phyloP scores from a whole-genome alignment of 2,329 filamentous ascomycete species.

The Juglanconis sp. region DNA sequence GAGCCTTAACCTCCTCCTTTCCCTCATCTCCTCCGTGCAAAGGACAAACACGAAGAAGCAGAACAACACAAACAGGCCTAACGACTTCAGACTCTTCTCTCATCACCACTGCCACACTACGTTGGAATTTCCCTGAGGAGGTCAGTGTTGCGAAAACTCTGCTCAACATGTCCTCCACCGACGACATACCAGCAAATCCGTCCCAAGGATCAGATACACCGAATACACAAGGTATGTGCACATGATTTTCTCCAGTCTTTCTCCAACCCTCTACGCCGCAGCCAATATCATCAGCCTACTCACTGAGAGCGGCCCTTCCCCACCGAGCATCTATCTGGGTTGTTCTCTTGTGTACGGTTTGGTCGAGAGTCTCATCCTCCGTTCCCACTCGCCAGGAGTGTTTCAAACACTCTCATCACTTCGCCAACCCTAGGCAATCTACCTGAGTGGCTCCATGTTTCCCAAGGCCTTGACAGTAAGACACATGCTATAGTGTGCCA shows the following conservation, averaged over 20 bases:
- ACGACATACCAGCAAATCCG: conserved; percentile 3
- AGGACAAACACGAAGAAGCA: not conserved
- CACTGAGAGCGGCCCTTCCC: not conserved
- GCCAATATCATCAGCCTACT: not conserved
- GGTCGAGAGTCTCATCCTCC: not conserved
- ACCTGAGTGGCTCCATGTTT: not conserved
- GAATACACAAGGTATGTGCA: conserved; percentile 3
- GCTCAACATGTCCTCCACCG: conserved; percentile 1
- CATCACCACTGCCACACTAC: not conserved
- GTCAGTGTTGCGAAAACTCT: not conserved
- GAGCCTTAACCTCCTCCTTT: not conserved
- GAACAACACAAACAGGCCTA: not conserved
- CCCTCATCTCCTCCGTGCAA: not conserved
- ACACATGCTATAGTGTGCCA: not conserved
- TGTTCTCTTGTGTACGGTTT: not conserved
- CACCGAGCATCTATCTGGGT: not conserved
- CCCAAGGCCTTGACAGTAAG: not conserved
- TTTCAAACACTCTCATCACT: not conserved
- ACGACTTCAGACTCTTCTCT: not conserved
- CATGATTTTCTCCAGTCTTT: not conserved
- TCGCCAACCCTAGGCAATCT: not conserved
- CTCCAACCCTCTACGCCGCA: not conserved
- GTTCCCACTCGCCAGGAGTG: not conserved
- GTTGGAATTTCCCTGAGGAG: not conserved
- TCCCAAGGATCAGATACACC: conserved; percentile 2